phyloP scores from a whole-genome alignment of 768 basidiomycete genomes.

The Pleurotus citrinopileatus region DNA sequence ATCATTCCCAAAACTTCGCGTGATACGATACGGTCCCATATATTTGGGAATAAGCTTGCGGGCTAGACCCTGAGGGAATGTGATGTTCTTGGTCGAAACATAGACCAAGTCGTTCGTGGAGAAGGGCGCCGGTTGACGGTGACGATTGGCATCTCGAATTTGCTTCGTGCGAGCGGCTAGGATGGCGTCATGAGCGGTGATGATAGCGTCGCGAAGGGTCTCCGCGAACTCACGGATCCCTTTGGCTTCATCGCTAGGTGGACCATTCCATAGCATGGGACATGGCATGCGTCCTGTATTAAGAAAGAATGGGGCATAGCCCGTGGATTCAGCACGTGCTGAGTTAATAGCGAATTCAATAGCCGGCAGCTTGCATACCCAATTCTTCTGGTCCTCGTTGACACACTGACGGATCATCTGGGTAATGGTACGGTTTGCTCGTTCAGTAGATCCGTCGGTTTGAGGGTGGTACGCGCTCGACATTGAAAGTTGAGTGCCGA shows the following conservation, averaged over 20 bases:
- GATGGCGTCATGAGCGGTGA: constrained; percentile 28
- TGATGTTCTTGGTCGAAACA: constrained; percentile 24
- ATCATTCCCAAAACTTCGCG: constrained; percentile 8
- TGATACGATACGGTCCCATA: constrained; percentile 22
- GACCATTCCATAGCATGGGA: constrained; percentile 16
- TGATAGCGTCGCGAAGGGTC: constrained; percentile 15
- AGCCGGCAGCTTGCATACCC: constrained; percentile 23
- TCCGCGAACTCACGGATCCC: constrained; percentile 23
- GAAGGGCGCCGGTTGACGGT: constrained; percentile 7
- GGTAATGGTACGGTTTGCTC: constrained; percentile 25
- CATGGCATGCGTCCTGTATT: constrained; percentile 20
- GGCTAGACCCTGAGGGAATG: constrained; percentile 19
- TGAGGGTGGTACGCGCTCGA: constrained; percentile 21
- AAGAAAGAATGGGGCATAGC: constrained; percentile 32
- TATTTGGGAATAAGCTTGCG: constrained; percentile 31
- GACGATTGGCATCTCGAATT: constrained; percentile 5
- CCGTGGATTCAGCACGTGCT: constrained; percentile 29
- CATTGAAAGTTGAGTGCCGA: constrained; percentile 22
- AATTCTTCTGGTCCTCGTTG: constrained; percentile 22
- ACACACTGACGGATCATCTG: constrained; percentile 28
- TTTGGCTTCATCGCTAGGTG: too few relatives aligned
- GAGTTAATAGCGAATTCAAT: constrained; percentile 37
- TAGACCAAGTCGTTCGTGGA: constrained; percentile 3
- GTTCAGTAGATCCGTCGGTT: constrained; percentile 28
- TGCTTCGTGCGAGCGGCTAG: constrained; percentile 13